Evolutionary conservation across 208 protist species (phyloP), one percentile per base, ranked within the genome.

Genomic region (Crithidia bombi): DNA sequence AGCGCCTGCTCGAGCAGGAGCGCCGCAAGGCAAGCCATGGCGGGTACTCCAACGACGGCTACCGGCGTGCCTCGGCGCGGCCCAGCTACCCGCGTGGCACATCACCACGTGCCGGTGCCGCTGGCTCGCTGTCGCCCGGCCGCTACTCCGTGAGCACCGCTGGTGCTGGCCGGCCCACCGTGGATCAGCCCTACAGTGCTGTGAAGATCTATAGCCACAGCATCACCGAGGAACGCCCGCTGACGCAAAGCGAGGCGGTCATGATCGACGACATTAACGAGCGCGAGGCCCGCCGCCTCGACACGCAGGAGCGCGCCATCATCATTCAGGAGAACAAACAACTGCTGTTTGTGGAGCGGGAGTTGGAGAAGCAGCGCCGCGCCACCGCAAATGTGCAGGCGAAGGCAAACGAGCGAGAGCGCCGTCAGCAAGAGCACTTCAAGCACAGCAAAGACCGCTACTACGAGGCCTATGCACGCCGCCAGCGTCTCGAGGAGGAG

Each of bases 251-350:
- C 9, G 87, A 90, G 65, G 25, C 54, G 26, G 44, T 69, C 5
- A 70, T 83, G 67, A 66, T 90, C 25, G 71, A 83, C 5, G 78
- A 87, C 23, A 93, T 90, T 66, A 67, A 84, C 46, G 83, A 90
- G 65, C 78, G 81, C 11, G 85, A 93, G 63, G 58, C 74, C 19
- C 73, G 68, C 54, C 66, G 62, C 25, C 38, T 64, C 32, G 84
- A 89, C 41, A 76, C 65, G 33, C 76, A 62, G 32, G 66, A 82
- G 23, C 79, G 87, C 56, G 74, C 77, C 15, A 46, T 35, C 25
- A 41, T 73, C 23, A 63, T 75, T 19, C 64, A 79, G 55, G 76
- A 86, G 61, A 75, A 65, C 54, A 79, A 63, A 47, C 56, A 86
- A 52, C 49, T 83, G 12, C 72, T 71, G 39, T 44, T 67, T 19